These are phyloP conservation scores for Leucocoprinus leucothites DNA, from an alignment of 768 basidiomycete species.

Conservation along the genomic window DNA sequence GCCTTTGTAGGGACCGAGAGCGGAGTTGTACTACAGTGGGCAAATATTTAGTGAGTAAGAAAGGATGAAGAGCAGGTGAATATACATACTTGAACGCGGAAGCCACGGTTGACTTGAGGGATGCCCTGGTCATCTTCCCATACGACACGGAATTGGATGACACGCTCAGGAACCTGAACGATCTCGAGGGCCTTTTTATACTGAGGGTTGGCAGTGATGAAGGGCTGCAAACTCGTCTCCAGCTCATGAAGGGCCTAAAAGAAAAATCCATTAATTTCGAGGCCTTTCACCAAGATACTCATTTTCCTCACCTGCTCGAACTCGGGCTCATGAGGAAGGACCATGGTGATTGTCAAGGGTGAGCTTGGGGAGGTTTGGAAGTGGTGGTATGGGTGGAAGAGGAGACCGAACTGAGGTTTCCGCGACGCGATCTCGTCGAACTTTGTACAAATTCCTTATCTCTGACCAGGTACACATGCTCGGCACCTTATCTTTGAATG, in stretches of 20 bases:
- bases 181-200: constrained; percentile 68
- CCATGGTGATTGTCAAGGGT: constrained; percentile 25
- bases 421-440: background rate
- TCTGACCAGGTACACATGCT: constrained; percentile 1
- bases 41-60: background rate
- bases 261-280: background rate
- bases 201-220: constrained; percentile 63
- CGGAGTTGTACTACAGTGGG: constrained; percentile 61
- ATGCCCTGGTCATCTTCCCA: constrained; percentile 73
- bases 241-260: constrained; percentile 64
- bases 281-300: background rate
- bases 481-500: background rate
- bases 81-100: constrained; percentile 60
- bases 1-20: constrained; percentile 76
- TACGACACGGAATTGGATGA: constrained; percentile 68
- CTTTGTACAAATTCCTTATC: constrained; percentile 25
- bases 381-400: constrained; percentile 4
- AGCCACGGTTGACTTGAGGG: constrained; percentile 69
- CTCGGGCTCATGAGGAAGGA: constrained; percentile 59
- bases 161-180: constrained; percentile 53
- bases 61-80: background rate
- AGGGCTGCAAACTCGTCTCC: constrained; percentile 55
- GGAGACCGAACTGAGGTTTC: background rate
- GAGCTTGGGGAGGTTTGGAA: constrained; percentile 1
- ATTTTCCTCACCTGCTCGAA: constrained; percentile 55